These are phyloP conservation scores for Boletellus deceptivus DNA, from an alignment of 1,284 basidiomycete genomes.

Conservation along the genomic window DNA sequence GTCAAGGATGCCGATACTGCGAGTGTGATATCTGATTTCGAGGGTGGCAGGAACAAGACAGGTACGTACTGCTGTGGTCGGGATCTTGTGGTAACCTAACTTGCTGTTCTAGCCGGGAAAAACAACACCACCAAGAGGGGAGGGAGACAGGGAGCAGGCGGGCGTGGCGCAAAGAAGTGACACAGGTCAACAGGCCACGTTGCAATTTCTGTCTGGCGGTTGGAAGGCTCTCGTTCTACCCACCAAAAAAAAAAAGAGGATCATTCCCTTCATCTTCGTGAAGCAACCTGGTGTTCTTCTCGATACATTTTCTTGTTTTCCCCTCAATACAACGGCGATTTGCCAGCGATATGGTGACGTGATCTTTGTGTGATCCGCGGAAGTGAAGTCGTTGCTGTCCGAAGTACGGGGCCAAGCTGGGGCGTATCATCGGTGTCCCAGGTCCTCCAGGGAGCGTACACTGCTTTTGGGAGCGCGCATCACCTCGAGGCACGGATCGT, in stretches of 20 bases:
- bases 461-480: not conserved
- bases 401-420: not conserved
- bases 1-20: conserved; percentile 24
- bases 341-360: conserved; percentile 7
- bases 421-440: not conserved
- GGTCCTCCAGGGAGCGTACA: not conserved
- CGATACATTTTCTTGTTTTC: not conserved
- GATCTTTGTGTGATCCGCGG: conserved; percentile 9
- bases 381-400: conserved; percentile 1
- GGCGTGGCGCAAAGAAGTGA: not conserved
- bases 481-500: conserved; percentile 8
- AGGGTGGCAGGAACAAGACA: conserved; percentile 10
- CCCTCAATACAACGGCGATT: conserved; percentile 8
- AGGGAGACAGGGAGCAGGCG: not conserved
- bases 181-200: not conserved
- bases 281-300: conserved; percentile 26
- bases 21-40: conserved; percentile 17
- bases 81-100: conserved; percentile 7
- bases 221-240: not conserved
- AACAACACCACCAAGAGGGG: not conserved
- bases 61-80: conserved; percentile 10
- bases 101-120: conserved; percentile 5
- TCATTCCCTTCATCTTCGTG: not conserved
- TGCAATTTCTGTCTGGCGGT: not conserved
- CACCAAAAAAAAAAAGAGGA: not conserved